phyloP scores from a whole-genome alignment of 441 rosid species.

The Pelargonium citronellum region DNA sequence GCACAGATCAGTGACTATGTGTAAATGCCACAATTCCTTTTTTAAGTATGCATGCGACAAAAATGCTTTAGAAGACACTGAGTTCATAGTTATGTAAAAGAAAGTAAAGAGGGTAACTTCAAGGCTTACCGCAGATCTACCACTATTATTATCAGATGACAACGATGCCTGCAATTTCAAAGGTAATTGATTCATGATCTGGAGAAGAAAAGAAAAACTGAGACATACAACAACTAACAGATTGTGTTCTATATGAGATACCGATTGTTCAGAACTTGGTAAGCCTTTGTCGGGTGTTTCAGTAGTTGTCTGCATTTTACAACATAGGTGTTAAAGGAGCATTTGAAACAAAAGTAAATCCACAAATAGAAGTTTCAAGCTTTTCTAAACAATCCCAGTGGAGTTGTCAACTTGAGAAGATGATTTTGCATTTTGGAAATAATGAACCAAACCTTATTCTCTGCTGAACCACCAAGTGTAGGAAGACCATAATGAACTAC shows the following conservation, averaged over 20 bases:
- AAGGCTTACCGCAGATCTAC: conserved; percentile 44
- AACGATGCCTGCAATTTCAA: conserved; percentile 30
- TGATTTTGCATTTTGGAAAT: not conserved
- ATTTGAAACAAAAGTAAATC: too few species aligned
- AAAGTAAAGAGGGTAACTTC: not conserved
- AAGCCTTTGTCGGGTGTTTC: conserved; percentile 13
- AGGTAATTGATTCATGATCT: not conserved
- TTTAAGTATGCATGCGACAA: not conserved
- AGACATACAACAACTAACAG: not conserved
- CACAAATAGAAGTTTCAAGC: too few species aligned
- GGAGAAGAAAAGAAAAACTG: not conserved
- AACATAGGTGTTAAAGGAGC: too few species aligned
- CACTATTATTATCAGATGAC: conserved; percentile 27
- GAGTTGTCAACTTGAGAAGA: not conserved
- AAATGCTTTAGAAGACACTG: too few species aligned
- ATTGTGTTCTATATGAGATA: conserved; percentile 10
- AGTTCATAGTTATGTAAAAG: too few species aligned
- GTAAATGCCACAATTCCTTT: not conserved
- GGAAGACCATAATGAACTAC: conserved; percentile 56
- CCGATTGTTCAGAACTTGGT: conserved; percentile 22
- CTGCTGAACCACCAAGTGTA: conserved; percentile 51
- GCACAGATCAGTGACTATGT: conserved; percentile 17
- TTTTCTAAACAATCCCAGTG: not conserved
- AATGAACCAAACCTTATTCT: conserved; percentile 33
- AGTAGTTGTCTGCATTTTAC: conserved; percentile 23